Evolutionary conservation across 768 basidiomycete species (phyloP).

Genomic region (Steccherinum ochraceum): DNA sequence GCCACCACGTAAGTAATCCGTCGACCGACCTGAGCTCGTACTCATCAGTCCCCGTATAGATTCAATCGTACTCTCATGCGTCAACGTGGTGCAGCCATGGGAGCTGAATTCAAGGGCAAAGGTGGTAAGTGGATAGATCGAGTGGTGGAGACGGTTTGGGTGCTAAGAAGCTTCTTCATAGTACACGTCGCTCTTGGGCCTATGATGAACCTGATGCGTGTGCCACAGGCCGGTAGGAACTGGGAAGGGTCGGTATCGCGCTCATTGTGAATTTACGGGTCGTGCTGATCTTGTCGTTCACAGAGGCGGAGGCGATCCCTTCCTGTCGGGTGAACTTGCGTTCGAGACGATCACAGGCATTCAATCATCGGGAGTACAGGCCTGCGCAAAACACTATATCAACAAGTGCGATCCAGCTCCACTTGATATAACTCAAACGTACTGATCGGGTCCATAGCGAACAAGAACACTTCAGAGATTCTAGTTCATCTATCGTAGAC

Average conservation of each 20-base stretch:
- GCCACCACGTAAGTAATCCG: slow-evolving; percentile 61
- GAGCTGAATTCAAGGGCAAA: slow-evolving; percentile 74
- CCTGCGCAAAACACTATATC: slow-evolving; percentile 79
- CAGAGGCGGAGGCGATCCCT: slow-evolving; percentile 70
- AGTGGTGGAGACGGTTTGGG: background rate
- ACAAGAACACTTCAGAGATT: slow-evolving; percentile 15
- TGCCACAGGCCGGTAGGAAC: slow-evolving; percentile 66
- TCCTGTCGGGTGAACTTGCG: slow-evolving; percentile 66
- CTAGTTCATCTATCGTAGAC: slow-evolving; percentile 18
- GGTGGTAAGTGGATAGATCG: slow-evolving; percentile 41
- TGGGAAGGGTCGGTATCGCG: slow-evolving; percentile 75
- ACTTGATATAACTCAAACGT: background rate
- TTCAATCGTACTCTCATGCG: slow-evolving; percentile 79
- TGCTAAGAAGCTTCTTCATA: background rate
- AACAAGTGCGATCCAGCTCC: slow-evolving; percentile 34
- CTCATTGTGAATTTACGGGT: slow-evolving; percentile 14
- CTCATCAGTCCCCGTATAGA: background rate
- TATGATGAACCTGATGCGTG: slow-evolving; percentile 16
- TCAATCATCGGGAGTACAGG: slow-evolving; percentile 74
- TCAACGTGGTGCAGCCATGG: slow-evolving; percentile 70
- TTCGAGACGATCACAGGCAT: slow-evolving; percentile 79
- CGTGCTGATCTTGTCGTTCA: background rate
- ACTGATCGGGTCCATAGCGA: slow-evolving; percentile 8
- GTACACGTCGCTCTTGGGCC: slow-evolving; percentile 33
- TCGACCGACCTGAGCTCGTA: background rate